Evolutionary conservation across 2,329 filamentous ascomycete species (phyloP).

Genomic region (Calycina herbarum): DNA sequence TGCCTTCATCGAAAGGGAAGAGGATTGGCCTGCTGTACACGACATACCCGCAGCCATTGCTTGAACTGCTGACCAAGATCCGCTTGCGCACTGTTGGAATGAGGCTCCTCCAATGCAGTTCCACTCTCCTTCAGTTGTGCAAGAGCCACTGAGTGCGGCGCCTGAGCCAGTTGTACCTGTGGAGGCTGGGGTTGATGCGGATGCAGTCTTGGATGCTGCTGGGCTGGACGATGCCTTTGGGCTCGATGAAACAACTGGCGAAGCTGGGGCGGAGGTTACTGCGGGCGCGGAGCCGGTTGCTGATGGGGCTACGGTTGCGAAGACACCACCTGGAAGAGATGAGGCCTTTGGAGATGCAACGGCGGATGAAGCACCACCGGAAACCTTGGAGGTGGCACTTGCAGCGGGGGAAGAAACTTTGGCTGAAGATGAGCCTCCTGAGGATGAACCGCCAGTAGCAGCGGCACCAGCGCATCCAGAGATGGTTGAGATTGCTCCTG

Average conservation of each 20-base stretch:
- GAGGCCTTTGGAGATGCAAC: constrained; percentile 15
- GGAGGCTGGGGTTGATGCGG: constrained; percentile 23
- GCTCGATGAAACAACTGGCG: constrained; percentile 13
- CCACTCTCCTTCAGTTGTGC: constrained; percentile 51
- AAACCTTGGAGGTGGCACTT: neutral
- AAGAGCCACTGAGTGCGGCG: constrained; percentile 35
- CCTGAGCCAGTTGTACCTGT: constrained; percentile 29
- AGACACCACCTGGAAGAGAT: constrained; percentile 35
- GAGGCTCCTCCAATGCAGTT: constrained; percentile 53
- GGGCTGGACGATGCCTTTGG: constrained; percentile 23
- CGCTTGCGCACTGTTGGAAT: constrained; percentile 57
- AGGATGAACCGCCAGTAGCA: constrained; percentile 32
- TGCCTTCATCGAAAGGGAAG: constrained; percentile 41
- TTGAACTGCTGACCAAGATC: constrained; percentile 48
- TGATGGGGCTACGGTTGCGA: constrained; percentile 36
- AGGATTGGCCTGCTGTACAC: constrained; percentile 46
- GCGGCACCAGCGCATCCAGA: constrained; percentile 8
- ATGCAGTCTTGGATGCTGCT: constrained; percentile 27
- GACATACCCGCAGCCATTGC: constrained; percentile 47
- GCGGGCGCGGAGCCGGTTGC: constrained; percentile 26
- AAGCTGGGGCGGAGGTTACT: constrained; percentile 28
- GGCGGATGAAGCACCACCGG: constrained; percentile 15
- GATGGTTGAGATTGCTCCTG: constrained; percentile 13
- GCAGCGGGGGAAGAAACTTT: constrained; percentile 12
- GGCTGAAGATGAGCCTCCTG: constrained; percentile 14